A percentile compares a stretch with the other conserved stretches of the same genome.
phyloP scores from a whole-genome alignment of 129 eudicot species.

The Pittosporum tobira region DNA sequence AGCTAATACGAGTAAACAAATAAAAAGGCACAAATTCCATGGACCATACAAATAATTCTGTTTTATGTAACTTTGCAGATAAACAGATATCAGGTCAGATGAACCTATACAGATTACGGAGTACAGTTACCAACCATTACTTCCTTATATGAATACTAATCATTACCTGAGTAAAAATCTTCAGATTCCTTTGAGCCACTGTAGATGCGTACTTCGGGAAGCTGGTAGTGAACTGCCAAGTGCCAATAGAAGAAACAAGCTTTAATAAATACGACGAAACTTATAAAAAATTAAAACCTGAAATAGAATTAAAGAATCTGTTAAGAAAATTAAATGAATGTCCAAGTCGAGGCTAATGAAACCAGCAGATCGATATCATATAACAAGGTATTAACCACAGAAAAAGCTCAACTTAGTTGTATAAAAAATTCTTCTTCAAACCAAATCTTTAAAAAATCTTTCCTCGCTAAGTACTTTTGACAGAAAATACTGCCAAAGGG shows the following conservation, averaged over 20 bases:
- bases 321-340: background rate
- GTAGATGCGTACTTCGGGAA: conserved; percentile 91
- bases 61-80: too few relatives aligned
- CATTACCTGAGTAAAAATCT: conserved; percentile 70
- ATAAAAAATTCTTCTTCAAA: too few relatives aligned
- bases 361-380: background rate
- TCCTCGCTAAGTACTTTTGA: too few relatives aligned
- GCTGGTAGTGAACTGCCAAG: conserved; percentile 65
- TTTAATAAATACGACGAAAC: background rate
- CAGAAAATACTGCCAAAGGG: background rate
- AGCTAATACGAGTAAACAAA: background rate
- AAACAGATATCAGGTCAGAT: too few relatives aligned
- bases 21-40: background rate
- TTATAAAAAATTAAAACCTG: too few relatives aligned
- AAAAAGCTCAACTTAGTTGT: too few relatives aligned
- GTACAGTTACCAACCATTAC: conserved; percentile 3
- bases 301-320: too few relatives aligned
- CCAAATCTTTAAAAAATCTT: too few relatives aligned
- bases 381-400: too few relatives aligned
- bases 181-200: conserved; percentile 85
- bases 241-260: conserved; percentile 9
- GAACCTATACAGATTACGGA: too few relatives aligned
- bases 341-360: background rate
- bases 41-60: too few relatives aligned
- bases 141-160: background rate